phyloP scores from a whole-genome alignment of 768 basidiomycete species.

The Russula emetica region DNA sequence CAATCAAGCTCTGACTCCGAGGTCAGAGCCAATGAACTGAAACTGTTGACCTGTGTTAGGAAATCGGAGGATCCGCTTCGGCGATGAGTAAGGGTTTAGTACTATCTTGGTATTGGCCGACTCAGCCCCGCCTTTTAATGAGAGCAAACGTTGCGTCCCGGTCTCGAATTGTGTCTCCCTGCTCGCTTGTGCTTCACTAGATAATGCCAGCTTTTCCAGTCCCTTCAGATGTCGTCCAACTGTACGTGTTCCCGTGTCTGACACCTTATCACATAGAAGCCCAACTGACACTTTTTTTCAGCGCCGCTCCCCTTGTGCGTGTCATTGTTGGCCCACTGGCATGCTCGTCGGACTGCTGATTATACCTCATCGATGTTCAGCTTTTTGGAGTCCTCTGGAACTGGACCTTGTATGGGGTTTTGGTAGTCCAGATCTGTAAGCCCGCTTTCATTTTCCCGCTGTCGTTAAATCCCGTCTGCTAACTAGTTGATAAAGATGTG shows the following conservation, averaged over 20 bases:
- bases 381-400: constrained; percentile 19
- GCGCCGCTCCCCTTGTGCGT: constrained; percentile 15
- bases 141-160: no score
- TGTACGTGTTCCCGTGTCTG: neutral
- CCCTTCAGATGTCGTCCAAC: neutral
- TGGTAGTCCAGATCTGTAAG: constrained; percentile 16
- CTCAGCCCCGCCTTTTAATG: neutral
- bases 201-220: neutral
- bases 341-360: neutral
- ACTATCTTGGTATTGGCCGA: neutral
- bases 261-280: neutral
- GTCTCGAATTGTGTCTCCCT: neutral
- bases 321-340: neutral
- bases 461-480: neutral
- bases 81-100: neutral
- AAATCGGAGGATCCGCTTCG: neutral
- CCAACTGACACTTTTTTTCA: neutral
- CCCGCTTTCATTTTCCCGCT: neutral
- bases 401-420: constrained; percentile 13
- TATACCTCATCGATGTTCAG: neutral
- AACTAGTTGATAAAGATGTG: constrained; percentile 6
- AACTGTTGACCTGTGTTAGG: neutral
- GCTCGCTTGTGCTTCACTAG: neutral
- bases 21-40: neutral
- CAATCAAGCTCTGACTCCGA: neutral